These are phyloP conservation scores for Chaetomiaceae sp. DNA, from an alignment of 2,329 filamentous ascomycete genomes.

Conservation along the genomic window DNA sequence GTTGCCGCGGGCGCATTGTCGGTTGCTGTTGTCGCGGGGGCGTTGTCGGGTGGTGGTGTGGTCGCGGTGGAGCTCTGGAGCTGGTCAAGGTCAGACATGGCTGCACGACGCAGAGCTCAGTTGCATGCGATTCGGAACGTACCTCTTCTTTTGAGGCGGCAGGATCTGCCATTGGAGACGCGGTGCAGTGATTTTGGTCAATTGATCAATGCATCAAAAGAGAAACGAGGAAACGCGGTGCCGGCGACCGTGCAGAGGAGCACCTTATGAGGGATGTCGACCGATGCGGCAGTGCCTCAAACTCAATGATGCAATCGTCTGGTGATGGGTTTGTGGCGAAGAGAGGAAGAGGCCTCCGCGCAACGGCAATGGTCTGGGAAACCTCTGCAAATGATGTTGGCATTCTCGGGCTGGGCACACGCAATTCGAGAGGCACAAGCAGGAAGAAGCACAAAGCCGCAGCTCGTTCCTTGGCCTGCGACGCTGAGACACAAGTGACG, in stretches of 20 bases:
- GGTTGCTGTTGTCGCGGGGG: neutral
- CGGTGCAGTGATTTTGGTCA: neutral
- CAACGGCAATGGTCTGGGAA: too few species aligned
- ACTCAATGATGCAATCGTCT: neutral
- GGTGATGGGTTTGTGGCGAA: too few species aligned
- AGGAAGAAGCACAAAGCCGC: too few species aligned
- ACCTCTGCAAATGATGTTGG: too few species aligned
- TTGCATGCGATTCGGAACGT: neutral
- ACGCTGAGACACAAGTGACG: too few species aligned
- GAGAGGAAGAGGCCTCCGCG: too few species aligned
- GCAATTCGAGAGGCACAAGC: too few species aligned
- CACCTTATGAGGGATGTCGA: neutral
- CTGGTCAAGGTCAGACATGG: slow-evolving; percentile 8
- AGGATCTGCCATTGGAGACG: slow-evolving; percentile 10
- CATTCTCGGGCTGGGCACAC: too few species aligned
- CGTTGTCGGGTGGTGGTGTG: neutral
- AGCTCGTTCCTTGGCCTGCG: too few species aligned
- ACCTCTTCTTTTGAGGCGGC: slow-evolving; percentile 10
- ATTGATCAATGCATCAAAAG: neutral
- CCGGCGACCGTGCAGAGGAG: neutral
- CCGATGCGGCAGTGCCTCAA: neutral
- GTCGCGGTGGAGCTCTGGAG: slow-evolving; percentile 6
- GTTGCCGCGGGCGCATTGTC: neutral
- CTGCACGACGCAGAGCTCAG: neutral
- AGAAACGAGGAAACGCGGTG: neutral